Percentiles rank a stretch among this genome's conserved stretches.
Evolutionary conservation across 1,139 yeast genomes (phyloP).

Genomic region (Diutina rugosa): DNA sequence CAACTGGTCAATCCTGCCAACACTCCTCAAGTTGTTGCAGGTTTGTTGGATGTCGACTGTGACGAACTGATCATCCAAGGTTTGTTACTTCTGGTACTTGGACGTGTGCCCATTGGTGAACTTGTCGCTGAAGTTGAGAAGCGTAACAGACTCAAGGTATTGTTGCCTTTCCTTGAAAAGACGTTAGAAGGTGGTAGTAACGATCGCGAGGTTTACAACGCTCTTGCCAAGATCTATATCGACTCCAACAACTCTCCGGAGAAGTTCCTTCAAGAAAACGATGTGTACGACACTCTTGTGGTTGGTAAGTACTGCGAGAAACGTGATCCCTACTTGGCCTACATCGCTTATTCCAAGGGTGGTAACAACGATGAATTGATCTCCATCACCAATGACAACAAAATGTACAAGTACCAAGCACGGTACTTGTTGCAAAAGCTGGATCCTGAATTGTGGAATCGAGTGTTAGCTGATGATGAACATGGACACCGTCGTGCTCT

Average conservation of each 20-base stretch:
- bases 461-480: conserved; percentile 53
- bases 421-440: conserved; percentile 82
- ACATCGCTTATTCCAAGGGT: conserved; percentile 94
- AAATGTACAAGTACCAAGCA: conserved; percentile 98
- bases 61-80: conserved; percentile 81
- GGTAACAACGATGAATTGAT: conserved; percentile 80
- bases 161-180: conserved; percentile 87
- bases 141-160: conserved; percentile 83
- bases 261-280: conserved; percentile 85
- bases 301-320: conserved; percentile 98
- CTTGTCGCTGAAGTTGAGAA: conserved; percentile 91
- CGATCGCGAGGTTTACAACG: conserved; percentile 86
- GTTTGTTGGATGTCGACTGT: conserved; percentile 91
- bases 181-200: conserved; percentile 78
- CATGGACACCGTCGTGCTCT: conserved; percentile 82
- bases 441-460: conserved; percentile 69
- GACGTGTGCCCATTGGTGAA: conserved; percentile 87
- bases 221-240: conserved; percentile 93
- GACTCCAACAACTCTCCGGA: conserved; percentile 97
- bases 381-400: conserved; percentile 86
- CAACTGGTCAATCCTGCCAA: conserved; percentile 93
- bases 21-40: conserved; percentile 95
- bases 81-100: conserved; percentile 73
- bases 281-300: conserved; percentile 76
- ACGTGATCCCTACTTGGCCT: conserved; percentile 96